These are phyloP conservation scores for Aschersonia sp. DNA, from an alignment of 2,329 filamentous ascomycete species.

Conservation along the genomic window DNA sequence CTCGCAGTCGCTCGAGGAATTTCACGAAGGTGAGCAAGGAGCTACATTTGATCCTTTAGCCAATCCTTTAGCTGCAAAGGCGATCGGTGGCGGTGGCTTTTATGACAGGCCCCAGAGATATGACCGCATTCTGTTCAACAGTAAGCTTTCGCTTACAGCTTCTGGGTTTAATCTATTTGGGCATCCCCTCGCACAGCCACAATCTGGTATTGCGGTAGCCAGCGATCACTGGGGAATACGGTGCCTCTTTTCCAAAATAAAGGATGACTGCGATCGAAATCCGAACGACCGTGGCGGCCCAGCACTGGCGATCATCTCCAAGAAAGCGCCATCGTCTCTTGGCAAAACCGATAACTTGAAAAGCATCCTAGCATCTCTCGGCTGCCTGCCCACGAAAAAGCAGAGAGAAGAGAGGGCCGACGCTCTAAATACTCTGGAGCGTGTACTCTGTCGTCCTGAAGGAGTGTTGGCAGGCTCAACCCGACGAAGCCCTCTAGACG, in stretches of 20 bases:
- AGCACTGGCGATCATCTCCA: slow-evolving; percentile 13
- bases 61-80: slow-evolving; percentile 40
- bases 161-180: slow-evolving; percentile 44
- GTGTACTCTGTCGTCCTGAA: slow-evolving; percentile 21
- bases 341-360: slow-evolving; percentile 19
- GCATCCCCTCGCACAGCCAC: slow-evolving; percentile 16
- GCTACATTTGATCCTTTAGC: slow-evolving; percentile 47
- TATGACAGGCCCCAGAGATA: slow-evolving; percentile 49
- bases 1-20: slow-evolving; percentile 15
- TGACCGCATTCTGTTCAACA: slow-evolving; percentile 44
- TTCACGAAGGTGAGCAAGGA: slow-evolving; percentile 45
- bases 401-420: slow-evolving; percentile 25
- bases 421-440: slow-evolving; percentile 30
- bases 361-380: slow-evolving; percentile 18
- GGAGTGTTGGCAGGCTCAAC: slow-evolving; percentile 2
- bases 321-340: slow-evolving; percentile 15
- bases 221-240: slow-evolving; percentile 48
- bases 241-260: slow-evolving; percentile 18
- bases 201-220: slow-evolving; percentile 2
- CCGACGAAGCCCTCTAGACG: slow-evolving; percentile 10
- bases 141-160: slow-evolving; percentile 18
- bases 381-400: slow-evolving; percentile 29
- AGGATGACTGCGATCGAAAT: neutral
- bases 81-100: slow-evolving; percentile 25
- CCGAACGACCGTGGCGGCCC: neutral